phyloP scores from a whole-genome alignment of 257 asterid genomes.

The Misopates orontium region DNA sequence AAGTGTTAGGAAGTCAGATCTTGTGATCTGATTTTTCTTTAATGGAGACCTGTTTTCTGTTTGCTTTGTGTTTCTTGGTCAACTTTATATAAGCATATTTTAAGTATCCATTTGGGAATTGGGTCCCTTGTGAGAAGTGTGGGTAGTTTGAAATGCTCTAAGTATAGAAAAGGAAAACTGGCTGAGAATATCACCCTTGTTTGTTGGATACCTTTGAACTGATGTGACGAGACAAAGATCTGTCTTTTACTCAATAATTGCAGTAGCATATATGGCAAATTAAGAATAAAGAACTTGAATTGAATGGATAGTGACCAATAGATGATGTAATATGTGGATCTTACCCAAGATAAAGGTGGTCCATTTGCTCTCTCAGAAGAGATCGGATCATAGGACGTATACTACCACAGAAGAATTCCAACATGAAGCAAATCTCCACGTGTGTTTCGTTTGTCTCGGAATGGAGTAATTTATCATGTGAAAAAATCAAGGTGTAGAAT shows the following conservation, averaged over 20 bases:
- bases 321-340: slow-evolving; percentile 60
- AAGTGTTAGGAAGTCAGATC: slow-evolving; percentile 30
- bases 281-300: slow-evolving; percentile 29
- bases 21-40: slow-evolving; percentile 27
- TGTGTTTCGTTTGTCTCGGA: background rate
- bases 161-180: background rate
- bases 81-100: slow-evolving; percentile 13
- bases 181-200: slow-evolving; percentile 15
- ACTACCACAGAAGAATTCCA: slow-evolving; percentile 3
- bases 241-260: slow-evolving; percentile 57
- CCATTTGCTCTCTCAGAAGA: slow-evolving; percentile 28
- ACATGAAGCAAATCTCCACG: slow-evolving; percentile 14
- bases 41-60: slow-evolving; percentile 8
- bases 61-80: slow-evolving; percentile 26
- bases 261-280: slow-evolving; percentile 34
- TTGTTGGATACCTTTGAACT: slow-evolving; percentile 17
- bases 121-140: background rate
- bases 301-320: slow-evolving; percentile 34
- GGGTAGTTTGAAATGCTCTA: slow-evolving; percentile 18
- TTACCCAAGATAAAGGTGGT: slow-evolving; percentile 32
- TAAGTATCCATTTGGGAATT: slow-evolving; percentile 26
- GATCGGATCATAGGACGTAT: slow-evolving; percentile 15
- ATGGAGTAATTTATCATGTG: slow-evolving; percentile 6
- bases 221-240: slow-evolving; percentile 36
- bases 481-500: background rate